phyloP scores from a whole-genome alignment of 2,329 filamentous ascomycete species.

The Cryphonectria nitschkei region DNA sequence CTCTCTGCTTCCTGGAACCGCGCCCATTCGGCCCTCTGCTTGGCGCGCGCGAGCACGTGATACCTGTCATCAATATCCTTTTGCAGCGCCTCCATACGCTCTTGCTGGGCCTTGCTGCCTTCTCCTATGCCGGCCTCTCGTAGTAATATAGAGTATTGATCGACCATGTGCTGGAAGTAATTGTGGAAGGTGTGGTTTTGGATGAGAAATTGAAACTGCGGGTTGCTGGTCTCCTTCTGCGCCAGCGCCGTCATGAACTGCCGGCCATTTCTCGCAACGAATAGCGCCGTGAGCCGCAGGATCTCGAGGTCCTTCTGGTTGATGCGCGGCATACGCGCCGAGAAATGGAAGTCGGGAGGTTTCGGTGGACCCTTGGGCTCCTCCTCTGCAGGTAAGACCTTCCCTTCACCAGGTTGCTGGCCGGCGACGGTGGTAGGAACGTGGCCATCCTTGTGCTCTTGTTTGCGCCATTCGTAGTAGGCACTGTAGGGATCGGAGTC shows the following conservation, averaged over 20 bases:
- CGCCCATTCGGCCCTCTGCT: slow-evolving; percentile 83
- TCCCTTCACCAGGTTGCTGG: slow-evolving; percentile 63
- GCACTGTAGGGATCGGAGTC: slow-evolving; percentile 80
- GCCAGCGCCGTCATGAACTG: slow-evolving; percentile 89
- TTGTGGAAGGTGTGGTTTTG: slow-evolving; percentile 96
- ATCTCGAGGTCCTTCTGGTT: slow-evolving; percentile 87
- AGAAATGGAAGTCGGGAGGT: slow-evolving; percentile 88
- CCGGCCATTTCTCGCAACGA: slow-evolving; percentile 89
- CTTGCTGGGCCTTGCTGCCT: slow-evolving; percentile 70
- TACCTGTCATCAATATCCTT: slow-evolving; percentile 79
- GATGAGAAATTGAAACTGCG: slow-evolving; percentile 93
- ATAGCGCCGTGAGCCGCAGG: slow-evolving; percentile 79
- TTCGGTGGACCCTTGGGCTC: slow-evolving; percentile 82
- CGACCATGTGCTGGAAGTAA: slow-evolving; percentile 89
- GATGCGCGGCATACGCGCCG: slow-evolving; percentile 95
- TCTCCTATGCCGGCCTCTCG: slow-evolving; percentile 69
- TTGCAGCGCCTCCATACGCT: slow-evolving; percentile 73
- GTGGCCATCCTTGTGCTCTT: slow-evolving; percentile 82
- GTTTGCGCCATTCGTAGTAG: slow-evolving; percentile 89
- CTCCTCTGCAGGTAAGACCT: slow-evolving; percentile 54
- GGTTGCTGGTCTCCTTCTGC: slow-evolving; percentile 87
- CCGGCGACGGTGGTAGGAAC: slow-evolving; percentile 80
- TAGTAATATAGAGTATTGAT: slow-evolving; percentile 87
- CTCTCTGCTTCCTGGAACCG: slow-evolving; percentile 85
- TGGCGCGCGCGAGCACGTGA: slow-evolving; percentile 77